These are phyloP conservation scores for Solanum arcanum DNA, from an alignment of 257 asterid genomes.

Conservation along the genomic window DNA sequence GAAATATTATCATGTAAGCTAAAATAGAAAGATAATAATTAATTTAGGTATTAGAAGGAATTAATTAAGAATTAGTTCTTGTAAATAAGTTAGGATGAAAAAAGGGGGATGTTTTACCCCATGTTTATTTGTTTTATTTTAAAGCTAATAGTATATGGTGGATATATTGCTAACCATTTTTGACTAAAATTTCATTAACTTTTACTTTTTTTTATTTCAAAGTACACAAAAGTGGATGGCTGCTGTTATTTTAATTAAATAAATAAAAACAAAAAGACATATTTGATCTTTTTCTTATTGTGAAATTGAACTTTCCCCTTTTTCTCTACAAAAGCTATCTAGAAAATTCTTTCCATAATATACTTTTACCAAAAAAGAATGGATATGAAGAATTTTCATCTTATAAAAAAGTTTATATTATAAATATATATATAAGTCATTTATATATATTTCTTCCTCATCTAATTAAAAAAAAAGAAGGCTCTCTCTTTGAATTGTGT, in stretches of 20 bases:
- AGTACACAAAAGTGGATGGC: neutral
- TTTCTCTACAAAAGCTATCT: neutral
- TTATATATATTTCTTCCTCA: neutral
- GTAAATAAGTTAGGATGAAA: too few relatives aligned
- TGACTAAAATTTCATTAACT: neutral
- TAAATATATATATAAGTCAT: neutral
- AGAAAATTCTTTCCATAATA: neutral
- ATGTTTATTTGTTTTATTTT: neutral
- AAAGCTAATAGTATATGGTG: neutral
- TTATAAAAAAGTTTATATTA: too few relatives aligned
- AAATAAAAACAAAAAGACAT: neutral
- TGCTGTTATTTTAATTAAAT: neutral
- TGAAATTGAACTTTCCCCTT: neutral
- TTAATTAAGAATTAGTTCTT: neutral
- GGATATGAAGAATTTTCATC: neutral
- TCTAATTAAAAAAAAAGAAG: neutral
- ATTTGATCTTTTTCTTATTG: neutral
- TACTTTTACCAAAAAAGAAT: neutral
- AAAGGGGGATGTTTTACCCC: neutral
- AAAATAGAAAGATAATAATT: neutral
- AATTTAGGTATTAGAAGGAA: neutral
- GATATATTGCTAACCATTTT: neutral
- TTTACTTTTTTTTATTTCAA: neutral
- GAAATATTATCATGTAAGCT: neutral
- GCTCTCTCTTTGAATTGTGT: neutral